Evolutionary conservation across 2,329 filamentous ascomycete species (phyloP), one percentile per base, ranked within the genome.

Genomic region (Fusarium sp.): DNA sequence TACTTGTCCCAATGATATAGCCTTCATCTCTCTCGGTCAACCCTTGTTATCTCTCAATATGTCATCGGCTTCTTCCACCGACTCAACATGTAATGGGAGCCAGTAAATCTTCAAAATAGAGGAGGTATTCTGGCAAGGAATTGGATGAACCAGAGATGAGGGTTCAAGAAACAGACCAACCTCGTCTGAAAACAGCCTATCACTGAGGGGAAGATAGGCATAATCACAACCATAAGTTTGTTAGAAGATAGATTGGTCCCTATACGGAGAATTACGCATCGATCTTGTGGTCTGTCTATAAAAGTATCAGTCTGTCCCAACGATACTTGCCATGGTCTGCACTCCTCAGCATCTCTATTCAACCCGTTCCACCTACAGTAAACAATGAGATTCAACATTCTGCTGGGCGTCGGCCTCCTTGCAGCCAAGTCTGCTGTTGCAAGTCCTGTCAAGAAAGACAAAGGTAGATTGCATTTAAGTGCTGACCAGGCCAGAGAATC

Each of bases 321-420:
- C 8, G 34, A 36, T 36, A 36, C 34, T n/a, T 36, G 34, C 1
- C 8, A 10, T 10, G 8, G 4, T 19, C 17, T 3, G 12, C 3
- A 28, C 28, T 21, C n/a, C 7, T 9, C 42, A 58, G n/a, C 52
- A 36, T n/a, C n/a, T 19, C 17, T 36, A n/a, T n/a, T 17, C 34
- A 9, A 5, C 10, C 17, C 9, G 17, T 36, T 24, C 24, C n/a
- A 17, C 19, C 36, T 15, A 26, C 24, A 8, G 24, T 8, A 63
- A 46, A 20, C 28, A 20, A 63, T 63, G 59, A 52, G 34, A 43
- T 23, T 39, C 21, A 26, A 40, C 12, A 30, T 23, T 21, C 32
- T 63, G 11, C n/a, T 63, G 14, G 40, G 51, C 28, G 17, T 63
- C 11, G 40, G 60, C 59, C 45, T 63, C 26, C 30, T 63, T 23